phyloP scores from a whole-genome alignment of 2,329 filamentous ascomycete genomes.

The Paraphoma chrysanthemicola region DNA sequence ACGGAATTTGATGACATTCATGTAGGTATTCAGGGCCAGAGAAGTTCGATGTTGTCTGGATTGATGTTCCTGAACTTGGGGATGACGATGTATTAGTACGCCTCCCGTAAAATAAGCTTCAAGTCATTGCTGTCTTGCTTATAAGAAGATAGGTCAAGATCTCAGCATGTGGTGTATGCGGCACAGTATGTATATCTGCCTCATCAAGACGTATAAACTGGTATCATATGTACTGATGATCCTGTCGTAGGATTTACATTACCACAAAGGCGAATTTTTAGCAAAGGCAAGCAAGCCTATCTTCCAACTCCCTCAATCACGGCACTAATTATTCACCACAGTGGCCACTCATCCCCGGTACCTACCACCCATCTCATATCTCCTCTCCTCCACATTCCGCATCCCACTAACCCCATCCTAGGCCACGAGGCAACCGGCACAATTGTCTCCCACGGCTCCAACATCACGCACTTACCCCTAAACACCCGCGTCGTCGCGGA shows the following conservation, averaged over 20 bases:
- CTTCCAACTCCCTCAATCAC: too few relatives aligned
- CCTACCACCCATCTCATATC: not conserved
- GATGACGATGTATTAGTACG: conserved; percentile 33
- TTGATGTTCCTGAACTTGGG: conserved; percentile 22
- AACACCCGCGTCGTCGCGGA: conserved; percentile 69
- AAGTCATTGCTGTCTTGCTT: not conserved
- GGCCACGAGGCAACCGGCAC: conserved; percentile 74
- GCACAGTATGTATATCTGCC: conserved; percentile 17
- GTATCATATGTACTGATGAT: not conserved
- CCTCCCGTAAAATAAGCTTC: not conserved
- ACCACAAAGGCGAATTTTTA: conserved; percentile 34
- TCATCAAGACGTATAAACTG: not conserved
- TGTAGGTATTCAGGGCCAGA: conserved; percentile 29
- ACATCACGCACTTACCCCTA: conserved; percentile 66
- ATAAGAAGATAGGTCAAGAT: conserved; percentile 25
- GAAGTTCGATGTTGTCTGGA: conserved; percentile 24
- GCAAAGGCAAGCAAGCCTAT: conserved; percentile 16
- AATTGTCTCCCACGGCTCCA: conserved; percentile 64
- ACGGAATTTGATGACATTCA: not conserved
- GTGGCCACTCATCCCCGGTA: conserved; percentile 34
- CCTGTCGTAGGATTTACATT: conserved; percentile 27
- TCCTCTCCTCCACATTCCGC: not conserved
- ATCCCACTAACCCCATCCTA: not conserved
- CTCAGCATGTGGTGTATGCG: conserved; percentile 31
- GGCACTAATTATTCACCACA: conserved; percentile 8